A percentile compares a stretch with the other conserved stretches of the same genome.
Conservation (phyloP, 129 eudicot genomes). For the Escallonia herrerae region DNA sequence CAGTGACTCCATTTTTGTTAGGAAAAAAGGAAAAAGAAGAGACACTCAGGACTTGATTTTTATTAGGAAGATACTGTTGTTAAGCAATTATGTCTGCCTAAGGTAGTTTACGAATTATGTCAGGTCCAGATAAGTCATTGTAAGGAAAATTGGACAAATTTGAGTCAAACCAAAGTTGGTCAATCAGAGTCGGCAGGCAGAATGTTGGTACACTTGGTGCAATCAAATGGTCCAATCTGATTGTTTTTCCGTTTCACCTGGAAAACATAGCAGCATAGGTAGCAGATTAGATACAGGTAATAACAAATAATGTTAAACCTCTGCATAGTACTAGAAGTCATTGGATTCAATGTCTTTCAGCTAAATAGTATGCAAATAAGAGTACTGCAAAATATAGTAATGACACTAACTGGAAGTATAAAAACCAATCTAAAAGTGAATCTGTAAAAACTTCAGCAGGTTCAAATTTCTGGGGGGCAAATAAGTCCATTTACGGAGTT, state of each 20-base stretch:
- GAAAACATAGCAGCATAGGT: conserved; percentile 12
- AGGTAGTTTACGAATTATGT: neutral
- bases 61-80: neutral
- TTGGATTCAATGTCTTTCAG: too few relatives aligned
- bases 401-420: too few relatives aligned
- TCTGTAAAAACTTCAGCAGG: too few relatives aligned
- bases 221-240: conserved; percentile 87
- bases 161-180: conserved; percentile 9
- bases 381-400: too few relatives aligned
- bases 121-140: conserved; percentile 1
- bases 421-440: too few relatives aligned
- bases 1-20: too few relatives aligned
- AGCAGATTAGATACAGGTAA: too few relatives aligned
- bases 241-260: conserved; percentile 81
- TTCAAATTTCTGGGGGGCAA: too few relatives aligned
- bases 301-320: too few relatives aligned
- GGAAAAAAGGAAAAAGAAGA: neutral
- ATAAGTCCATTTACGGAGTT: too few relatives aligned
- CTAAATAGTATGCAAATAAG: too few relatives aligned
- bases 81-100: neutral
- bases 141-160: conserved; percentile 6
- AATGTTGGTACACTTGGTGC: conserved; percentile 65
- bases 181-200: conserved; percentile 30
- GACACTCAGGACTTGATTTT: neutral
- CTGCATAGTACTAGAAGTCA: too few relatives aligned